Evolutionary conservation across 192 early-diverging fungal species (phyloP), one percentile per base, ranked within the genome.

Genomic region (Mortierella alpina): DNA sequence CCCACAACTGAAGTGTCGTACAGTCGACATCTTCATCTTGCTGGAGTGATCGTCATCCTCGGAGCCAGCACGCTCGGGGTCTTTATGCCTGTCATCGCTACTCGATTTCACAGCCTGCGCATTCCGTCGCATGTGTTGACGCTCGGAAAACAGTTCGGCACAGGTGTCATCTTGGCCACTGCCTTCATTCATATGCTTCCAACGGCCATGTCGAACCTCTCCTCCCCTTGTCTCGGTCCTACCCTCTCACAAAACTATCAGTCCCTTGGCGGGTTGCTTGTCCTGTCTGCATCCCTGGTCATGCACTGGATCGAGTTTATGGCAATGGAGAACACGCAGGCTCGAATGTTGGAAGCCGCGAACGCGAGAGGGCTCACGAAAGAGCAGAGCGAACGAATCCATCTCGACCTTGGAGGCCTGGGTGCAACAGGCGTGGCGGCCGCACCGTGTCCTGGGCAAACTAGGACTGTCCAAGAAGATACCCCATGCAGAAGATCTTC

Each of bases 151-250:
- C 72, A 82, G 47, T 84, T 84, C 55, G 88, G 88, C 41, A 86
- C 84, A 0, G 93, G 92, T 1, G 89, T 93, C 8, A 92, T 95
- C 60, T 58, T 93, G 23, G 90, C 93, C 10, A 95, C 93, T 10
- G 89, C 89, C 7, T 91, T 95, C 57, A 89, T 95, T 51, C 93
- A 95, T 73, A 79, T 80, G 92, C 70, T 94, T 10, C 86, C 91
- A 2, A 89, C 64, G 0, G 88, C 91, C 41, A 75, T 90, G 13
- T 76, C 77, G 41, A 81, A 84, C 10, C 84, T 94, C n/a, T 83
- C 86, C 2, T 84, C 87, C 18, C 76, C 84, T 22, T 91, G 93
- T 68, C 71, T 92, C 41, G 82, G 89, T 10, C 78, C 66, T 0
- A 47, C 79, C 7, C 87, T 89, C 59, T 73, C 77, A 46, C 54